Evolutionary conservation across 768 basidiomycete species (phyloP), one percentile per base, ranked within the genome.

Genomic region (Strobilomyces dryophilus): DNA sequence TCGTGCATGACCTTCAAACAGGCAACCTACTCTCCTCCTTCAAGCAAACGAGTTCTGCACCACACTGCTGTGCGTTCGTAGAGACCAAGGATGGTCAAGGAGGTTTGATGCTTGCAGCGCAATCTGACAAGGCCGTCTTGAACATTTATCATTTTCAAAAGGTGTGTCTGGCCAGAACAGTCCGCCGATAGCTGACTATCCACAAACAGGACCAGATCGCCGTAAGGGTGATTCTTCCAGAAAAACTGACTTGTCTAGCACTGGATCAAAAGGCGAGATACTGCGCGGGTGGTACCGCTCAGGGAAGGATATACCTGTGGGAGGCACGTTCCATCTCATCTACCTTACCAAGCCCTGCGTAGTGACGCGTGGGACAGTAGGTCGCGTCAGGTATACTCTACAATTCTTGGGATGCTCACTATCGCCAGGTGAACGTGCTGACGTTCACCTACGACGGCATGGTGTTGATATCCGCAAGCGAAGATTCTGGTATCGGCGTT

Each of bases 101-200:
- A 21, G 94, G 95, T 1, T 76, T 92, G 53, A 77, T 97, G 49
- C 76, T 97, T 20, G 84, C 91, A 27, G 84, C 85, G 2, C 94
- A 97, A 66, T 82, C 85, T 44, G 92, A 94, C 53, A 97, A 97
- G 69, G 83, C 91, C 0, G 79, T 95, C 40, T 63, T 97, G 58
- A 87, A 95, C 63, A 86, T 94, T 17, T 98, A 95, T 71, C 85
- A 82, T 58, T 98, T 93, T 70, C 93, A 98, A 78, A 95, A 93
- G 76, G 95, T 51, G 72, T 64, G 20, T 52, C 35, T 32, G 36
- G 49, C 34, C 8, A 29, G 8, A 18, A 32, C 26, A 11, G 32
- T 46, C 12, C 41, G 17, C 40, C 42, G 14, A 24, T 24, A 29
- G 42, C 49, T 48, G 49, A 34, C 41, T 5, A 8, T 52, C 35